These are phyloP conservation scores for Penicillium expansum DNA, from an alignment of 2,329 filamentous ascomycete species.

Conservation along the genomic window DNA sequence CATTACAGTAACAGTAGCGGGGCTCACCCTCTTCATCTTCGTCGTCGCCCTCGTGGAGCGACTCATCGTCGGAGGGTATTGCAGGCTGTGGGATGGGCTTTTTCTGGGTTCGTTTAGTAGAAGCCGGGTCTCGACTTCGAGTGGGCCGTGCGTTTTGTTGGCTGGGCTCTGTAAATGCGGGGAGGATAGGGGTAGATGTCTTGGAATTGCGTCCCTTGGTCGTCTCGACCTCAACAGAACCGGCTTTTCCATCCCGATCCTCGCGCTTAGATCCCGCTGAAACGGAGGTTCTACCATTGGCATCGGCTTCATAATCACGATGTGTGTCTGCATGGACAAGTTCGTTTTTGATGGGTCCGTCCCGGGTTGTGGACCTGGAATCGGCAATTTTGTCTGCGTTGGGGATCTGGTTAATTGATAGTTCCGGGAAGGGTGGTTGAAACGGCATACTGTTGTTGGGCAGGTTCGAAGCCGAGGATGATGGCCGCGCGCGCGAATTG, in stretches of 20 bases:
- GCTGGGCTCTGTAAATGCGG: constrained; percentile 36
- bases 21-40: constrained; percentile 68
- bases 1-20: constrained; percentile 75
- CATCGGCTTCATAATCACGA: constrained; percentile 31
- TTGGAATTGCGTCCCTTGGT: constrained; percentile 41
- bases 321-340: constrained; percentile 37
- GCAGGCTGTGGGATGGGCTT: constrained; percentile 26
- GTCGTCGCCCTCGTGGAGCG: constrained; percentile 53
- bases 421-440: constrained; percentile 27
- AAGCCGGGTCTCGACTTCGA: constrained; percentile 33
- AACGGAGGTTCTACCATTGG: constrained; percentile 12
- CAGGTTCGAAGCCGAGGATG: constrained; percentile 62
- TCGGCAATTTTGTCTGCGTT: constrained; percentile 45
- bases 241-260: constrained; percentile 34
- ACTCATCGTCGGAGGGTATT: constrained; percentile 42
- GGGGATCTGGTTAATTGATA: constrained; percentile 22
- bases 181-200: constrained; percentile 41
- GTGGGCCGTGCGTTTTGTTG: constrained; percentile 38
- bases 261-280: constrained; percentile 35
- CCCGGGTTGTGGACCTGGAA: constrained; percentile 54
- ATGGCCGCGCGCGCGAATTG: constrained; percentile 56
- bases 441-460: constrained; percentile 51
- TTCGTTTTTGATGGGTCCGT: constrained; percentile 35
- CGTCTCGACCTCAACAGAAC: constrained; percentile 35
- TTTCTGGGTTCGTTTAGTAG: constrained; percentile 41